Percentiles rank a stretch among this genome's conserved stretches.
These are phyloP conservation scores for Pleurotus giganteus DNA, from an alignment of 768 basidiomycete genomes.

Conservation along the genomic window DNA sequence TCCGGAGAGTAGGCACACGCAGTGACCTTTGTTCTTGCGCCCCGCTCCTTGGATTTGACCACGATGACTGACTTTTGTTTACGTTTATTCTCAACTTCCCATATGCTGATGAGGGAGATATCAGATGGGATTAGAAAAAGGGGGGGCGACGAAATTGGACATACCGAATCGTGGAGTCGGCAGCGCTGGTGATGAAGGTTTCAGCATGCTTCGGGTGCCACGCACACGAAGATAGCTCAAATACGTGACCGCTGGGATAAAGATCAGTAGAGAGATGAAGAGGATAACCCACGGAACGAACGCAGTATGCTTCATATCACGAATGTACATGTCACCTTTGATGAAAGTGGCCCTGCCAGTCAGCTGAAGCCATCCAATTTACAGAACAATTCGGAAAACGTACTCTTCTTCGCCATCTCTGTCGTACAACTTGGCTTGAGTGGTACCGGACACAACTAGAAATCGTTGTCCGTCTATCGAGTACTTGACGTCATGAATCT, in stretches of 20 bases:
- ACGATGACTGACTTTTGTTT: slow-evolving; percentile 97
- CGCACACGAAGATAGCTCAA: slow-evolving; percentile 82
- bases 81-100: slow-evolving; percentile 89
- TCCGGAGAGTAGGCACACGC: slow-evolving; percentile 86
- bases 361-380: slow-evolving; percentile 46
- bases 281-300: slow-evolving; percentile 37
- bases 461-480: slow-evolving; percentile 86
- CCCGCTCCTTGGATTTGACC: slow-evolving; percentile 93
- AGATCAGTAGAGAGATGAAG: neutral
- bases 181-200: slow-evolving; percentile 89
- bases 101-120: slow-evolving; percentile 57
- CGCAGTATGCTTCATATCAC: slow-evolving; percentile 99
- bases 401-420: slow-evolving; percentile 93
- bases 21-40: slow-evolving; percentile 89
- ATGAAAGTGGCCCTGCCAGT: slow-evolving; percentile 68
- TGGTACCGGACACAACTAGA: slow-evolving; percentile 84
- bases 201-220: slow-evolving; percentile 91
- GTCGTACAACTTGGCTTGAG: slow-evolving; percentile 86
- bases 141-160: slow-evolving; percentile 16
- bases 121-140: neutral
- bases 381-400: slow-evolving; percentile 29
- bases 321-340: slow-evolving; percentile 97
- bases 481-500: slow-evolving; percentile 92
- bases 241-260: slow-evolving; percentile 81
- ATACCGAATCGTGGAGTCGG: slow-evolving; percentile 92